Evolutionary conservation across 2,329 filamentous ascomycete species (phyloP), one percentile per base, ranked within the genome.

Genomic region (Hymenotorrendiella dingleyae): DNA sequence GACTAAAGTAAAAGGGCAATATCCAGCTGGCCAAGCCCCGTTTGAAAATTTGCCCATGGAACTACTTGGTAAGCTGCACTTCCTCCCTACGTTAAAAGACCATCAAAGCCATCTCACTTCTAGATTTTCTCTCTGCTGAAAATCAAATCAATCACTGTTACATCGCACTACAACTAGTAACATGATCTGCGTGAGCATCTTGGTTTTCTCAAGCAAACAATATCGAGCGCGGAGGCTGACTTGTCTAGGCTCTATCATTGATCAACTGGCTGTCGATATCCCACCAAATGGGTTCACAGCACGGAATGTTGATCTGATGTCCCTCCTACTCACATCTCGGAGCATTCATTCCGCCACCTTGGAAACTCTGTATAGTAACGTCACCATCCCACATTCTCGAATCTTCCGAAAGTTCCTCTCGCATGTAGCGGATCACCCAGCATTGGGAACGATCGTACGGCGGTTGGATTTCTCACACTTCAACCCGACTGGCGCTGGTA

Each of bases 391-490:
- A 5, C 86, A 90, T 69, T 91, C 86, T 20, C 72, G 80, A 47
- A 87, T 89, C 61, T 93, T 90, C 67, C 81, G 81, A 59, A 91
- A 91, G 65, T 87, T 89, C 54, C 74, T 89, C 36, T 70, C 72
- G 45, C 85, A 86, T 57, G 71, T 91, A 51, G 68, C 70, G 34
- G 67, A 75, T 45, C 80, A 89, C 60, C 76, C 79, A 2, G 70
- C 79, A 7, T 70, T 90, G 41, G 86, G 86, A 34, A 82, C 79
- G 29, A 79, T 90, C 55, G 84, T 91, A 33, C 80, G 84, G 45
- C 82, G 86, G 38, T 69, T 91, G 34, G 86, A 93, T 66, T 90
- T 93, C 57, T 89, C 84, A 49, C 86, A 90, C 68, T 90, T 90
- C 66, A 90, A 87, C 61, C 86, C 85, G 17, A 80, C 84, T 42